These are phyloP conservation scores for Handroanthus guayacan DNA, from an alignment of 257 asterid genomes.

Conservation along the genomic window DNA sequence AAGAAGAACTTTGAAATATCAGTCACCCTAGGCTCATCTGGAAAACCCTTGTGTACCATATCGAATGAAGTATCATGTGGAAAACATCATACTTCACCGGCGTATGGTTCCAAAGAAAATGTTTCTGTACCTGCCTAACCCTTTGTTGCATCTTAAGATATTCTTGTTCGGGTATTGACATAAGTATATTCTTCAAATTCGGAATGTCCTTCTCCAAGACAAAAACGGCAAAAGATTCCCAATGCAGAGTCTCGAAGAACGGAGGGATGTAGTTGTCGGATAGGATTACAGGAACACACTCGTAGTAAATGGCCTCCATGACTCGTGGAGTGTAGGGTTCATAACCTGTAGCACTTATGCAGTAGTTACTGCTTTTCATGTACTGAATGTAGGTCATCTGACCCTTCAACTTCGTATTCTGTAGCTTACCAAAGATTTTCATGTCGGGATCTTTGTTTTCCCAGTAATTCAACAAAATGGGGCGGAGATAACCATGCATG, in stretches of 20 bases:
- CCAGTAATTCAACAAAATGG: slow-evolving; percentile 39
- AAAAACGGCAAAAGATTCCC: slow-evolving; percentile 79
- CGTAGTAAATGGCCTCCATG: slow-evolving; percentile 72
- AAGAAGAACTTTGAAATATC: background rate
- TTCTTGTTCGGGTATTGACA: slow-evolving; percentile 56
- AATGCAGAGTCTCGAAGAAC: slow-evolving; percentile 69
- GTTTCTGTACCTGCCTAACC: slow-evolving; percentile 67
- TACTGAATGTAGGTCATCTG: slow-evolving; percentile 48
- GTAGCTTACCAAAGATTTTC: slow-evolving; percentile 45
- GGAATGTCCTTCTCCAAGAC: slow-evolving; percentile 76
- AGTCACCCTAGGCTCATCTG: slow-evolving; percentile 39
- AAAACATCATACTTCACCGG: slow-evolving; percentile 67
- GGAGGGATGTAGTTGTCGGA: slow-evolving; percentile 83
- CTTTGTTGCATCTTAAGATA: slow-evolving; percentile 65
- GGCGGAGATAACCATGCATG: slow-evolving; percentile 82
- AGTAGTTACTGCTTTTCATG: slow-evolving; percentile 84
- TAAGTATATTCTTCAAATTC: slow-evolving; percentile 67
- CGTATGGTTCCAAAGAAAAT: slow-evolving; percentile 69
- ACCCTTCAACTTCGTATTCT: slow-evolving; percentile 7
- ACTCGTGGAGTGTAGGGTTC: slow-evolving; percentile 80
- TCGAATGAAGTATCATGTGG: slow-evolving; percentile 79
- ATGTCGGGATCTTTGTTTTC: background rate
- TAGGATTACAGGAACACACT: slow-evolving; percentile 80
- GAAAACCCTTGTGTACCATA: slow-evolving; percentile 74
- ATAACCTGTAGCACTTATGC: slow-evolving; percentile 79